Evolutionary conservation across 2,329 filamentous ascomycete genomes (phyloP).

Genomic region (Amesomyces nigricolor): DNA sequence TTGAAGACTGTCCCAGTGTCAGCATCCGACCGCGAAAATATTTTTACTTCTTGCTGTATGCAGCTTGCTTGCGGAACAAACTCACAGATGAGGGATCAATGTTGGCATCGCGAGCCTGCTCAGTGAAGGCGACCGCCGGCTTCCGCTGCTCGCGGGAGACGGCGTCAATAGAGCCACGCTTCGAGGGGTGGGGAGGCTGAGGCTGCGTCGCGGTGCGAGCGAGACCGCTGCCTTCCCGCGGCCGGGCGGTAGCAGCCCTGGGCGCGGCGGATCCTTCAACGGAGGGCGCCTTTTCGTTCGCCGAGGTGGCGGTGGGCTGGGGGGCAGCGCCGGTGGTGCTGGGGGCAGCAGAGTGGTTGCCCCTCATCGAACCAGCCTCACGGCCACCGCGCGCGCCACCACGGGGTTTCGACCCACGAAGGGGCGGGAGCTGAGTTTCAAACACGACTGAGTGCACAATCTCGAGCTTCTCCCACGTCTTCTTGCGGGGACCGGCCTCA

Average conservation of each 20-base stretch:
- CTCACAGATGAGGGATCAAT: slow-evolving; percentile 37
- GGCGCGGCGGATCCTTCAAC: slow-evolving; percentile 25
- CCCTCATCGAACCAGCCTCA: slow-evolving; percentile 30
- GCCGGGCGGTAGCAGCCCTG: slow-evolving; percentile 31
- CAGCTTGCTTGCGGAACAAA: slow-evolving; percentile 12
- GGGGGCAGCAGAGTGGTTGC: slow-evolving; percentile 23
- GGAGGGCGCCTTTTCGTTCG: slow-evolving; percentile 35
- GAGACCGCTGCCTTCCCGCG: slow-evolving; percentile 35
- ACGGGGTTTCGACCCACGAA: slow-evolving; percentile 45
- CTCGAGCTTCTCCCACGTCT: slow-evolving; percentile 66
- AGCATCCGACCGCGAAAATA: background rate
- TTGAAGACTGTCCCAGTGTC: slow-evolving; percentile 19
- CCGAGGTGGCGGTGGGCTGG: slow-evolving; percentile 18
- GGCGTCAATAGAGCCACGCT: slow-evolving; percentile 42
- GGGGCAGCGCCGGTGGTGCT: slow-evolving; percentile 5
- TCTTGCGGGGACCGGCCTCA: slow-evolving; percentile 52
- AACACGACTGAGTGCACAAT: slow-evolving; percentile 82
- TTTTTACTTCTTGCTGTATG: background rate
- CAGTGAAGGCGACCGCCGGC: slow-evolving; percentile 29
- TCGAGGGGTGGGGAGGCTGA: slow-evolving; percentile 34
- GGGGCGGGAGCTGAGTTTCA: slow-evolving; percentile 67
- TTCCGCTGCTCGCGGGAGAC: slow-evolving; percentile 45
- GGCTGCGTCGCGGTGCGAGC: slow-evolving; percentile 35
- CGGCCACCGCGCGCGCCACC: slow-evolving; percentile 44
- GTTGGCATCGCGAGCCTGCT: slow-evolving; percentile 39